Evolutionary conservation across 352 stramenopile genomes (phyloP).

Genomic region (Pythium myriotylum): DNA sequence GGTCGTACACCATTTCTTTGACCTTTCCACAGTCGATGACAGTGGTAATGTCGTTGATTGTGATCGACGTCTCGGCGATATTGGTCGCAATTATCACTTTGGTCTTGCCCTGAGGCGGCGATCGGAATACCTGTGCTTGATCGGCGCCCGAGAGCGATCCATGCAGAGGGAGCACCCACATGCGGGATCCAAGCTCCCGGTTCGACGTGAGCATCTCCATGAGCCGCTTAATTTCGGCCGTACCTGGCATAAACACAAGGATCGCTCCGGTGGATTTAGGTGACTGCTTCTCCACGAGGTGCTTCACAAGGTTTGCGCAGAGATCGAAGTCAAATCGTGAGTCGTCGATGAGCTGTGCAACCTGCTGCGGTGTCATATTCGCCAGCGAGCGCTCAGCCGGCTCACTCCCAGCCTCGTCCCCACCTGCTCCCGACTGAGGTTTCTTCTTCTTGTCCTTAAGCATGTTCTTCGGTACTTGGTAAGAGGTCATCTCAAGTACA

Average conservation of each 20-base stretch:
- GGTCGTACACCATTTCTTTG: slow-evolving; percentile 90
- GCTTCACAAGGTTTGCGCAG: slow-evolving; percentile 79
- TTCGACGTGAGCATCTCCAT: slow-evolving; percentile 65
- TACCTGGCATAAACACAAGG: slow-evolving; percentile 82
- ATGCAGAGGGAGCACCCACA: slow-evolving; percentile 80
- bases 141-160: slow-evolving; percentile 73
- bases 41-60: slow-evolving; percentile 86
- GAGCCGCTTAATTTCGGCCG: slow-evolving; percentile 81
- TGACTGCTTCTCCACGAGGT: slow-evolving; percentile 56
- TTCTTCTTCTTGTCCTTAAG: slow-evolving; percentile 53
- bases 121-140: slow-evolving; percentile 75
- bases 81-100: slow-evolving; percentile 91
- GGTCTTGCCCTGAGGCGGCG: slow-evolving; percentile 57
- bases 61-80: slow-evolving; percentile 90
- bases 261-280: slow-evolving; percentile 53
- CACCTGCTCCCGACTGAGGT: not conserved
- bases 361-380: slow-evolving; percentile 44
- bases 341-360: slow-evolving; percentile 86
- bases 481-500: slow-evolving; percentile 58
- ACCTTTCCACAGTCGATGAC: slow-evolving; percentile 88
- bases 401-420: slow-evolving; percentile 31
- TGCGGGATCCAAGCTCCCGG: slow-evolving; percentile 29
- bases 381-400: slow-evolving; percentile 32
- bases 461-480: slow-evolving; percentile 65
- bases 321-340: slow-evolving; percentile 94